Conservation (phyloP, 1,284 basidiomycete species). For the Cryptococcus sp. region DNA sequence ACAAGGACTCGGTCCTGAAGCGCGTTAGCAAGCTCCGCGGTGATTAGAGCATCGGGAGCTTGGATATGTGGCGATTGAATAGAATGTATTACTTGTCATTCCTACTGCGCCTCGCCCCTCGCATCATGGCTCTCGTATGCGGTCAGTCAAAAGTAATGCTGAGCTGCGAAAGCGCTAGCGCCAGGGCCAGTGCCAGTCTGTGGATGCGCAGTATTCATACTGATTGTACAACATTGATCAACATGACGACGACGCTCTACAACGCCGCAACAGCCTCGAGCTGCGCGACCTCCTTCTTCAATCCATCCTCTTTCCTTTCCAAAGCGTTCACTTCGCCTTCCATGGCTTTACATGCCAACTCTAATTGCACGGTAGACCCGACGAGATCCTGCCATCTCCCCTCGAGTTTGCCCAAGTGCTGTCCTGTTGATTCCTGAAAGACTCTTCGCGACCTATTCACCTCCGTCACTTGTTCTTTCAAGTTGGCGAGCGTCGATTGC, state of each 20-base stretch:
- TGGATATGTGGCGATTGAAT: neutral
- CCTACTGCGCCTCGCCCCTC: no score
- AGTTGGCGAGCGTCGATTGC: slow-evolving; percentile 69
- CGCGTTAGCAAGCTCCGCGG: slow-evolving; percentile 96
- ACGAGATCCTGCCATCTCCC: slow-evolving; percentile 51
- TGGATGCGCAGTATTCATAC: no score
- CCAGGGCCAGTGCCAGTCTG: no score
- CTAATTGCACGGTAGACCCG: slow-evolving; percentile 48
- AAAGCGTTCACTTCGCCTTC: slow-evolving; percentile 48
- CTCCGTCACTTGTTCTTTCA: slow-evolving; percentile 74
- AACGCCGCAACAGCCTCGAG: slow-evolving; percentile 24
- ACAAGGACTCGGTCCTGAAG: slow-evolving; percentile 95
- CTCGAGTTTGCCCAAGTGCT: slow-evolving; percentile 48
- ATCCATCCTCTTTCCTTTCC: slow-evolving; percentile 38
- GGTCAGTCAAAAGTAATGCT: neutral
- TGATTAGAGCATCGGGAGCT: slow-evolving; percentile 58
- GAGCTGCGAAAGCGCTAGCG: neutral
- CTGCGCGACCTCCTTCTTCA: slow-evolving; percentile 43
- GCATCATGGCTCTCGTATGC: neutral
- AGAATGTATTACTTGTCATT: neutral
- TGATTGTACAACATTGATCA: no score
- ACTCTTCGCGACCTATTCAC: slow-evolving; percentile 86
- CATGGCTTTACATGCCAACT: slow-evolving; percentile 52
- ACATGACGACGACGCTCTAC: no score
- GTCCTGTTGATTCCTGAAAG: slow-evolving; percentile 53